Percentiles rank a stretch among this genome's conserved stretches.
phyloP scores from a whole-genome alignment of 2,329 filamentous ascomycete genomes.

The Cytospora mali region DNA sequence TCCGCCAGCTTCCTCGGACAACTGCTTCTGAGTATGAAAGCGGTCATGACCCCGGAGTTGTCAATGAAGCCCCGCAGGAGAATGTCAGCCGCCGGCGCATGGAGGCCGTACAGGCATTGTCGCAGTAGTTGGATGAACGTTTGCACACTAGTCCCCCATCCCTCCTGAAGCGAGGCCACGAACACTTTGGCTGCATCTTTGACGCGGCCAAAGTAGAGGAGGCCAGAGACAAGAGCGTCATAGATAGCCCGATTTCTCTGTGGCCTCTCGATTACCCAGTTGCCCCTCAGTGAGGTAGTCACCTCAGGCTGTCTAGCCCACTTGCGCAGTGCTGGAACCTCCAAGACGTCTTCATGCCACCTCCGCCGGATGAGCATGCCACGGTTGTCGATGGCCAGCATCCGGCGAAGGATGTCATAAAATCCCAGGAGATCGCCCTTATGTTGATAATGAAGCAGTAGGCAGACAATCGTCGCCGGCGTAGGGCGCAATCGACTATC shows the following conservation, averaged over 20 bases:
- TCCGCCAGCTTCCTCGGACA: constrained; percentile 26
- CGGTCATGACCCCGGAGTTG: constrained; percentile 32
- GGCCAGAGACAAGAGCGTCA: constrained; percentile 50
- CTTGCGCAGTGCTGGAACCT: constrained; percentile 32
- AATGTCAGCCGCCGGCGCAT: constrained; percentile 40
- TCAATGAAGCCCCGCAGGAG: constrained; percentile 38
- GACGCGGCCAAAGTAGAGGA: constrained; percentile 51
- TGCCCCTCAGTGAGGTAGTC: constrained; percentile 32
- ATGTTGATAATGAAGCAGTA: constrained; percentile 54
- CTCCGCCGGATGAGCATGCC: constrained; percentile 46
- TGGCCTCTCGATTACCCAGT: constrained; percentile 46
- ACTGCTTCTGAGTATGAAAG: constrained; percentile 25
- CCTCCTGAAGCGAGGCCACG: constrained; percentile 42
- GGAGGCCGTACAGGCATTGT: constrained; percentile 45
- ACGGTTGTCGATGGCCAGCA: constrained; percentile 47
- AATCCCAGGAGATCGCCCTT: constrained; percentile 47
- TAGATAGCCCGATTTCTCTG: constrained; percentile 44
- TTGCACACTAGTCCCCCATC: constrained; percentile 37
- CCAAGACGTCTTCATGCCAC: constrained; percentile 37
- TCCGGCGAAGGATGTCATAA: constrained; percentile 47
- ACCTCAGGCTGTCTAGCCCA: constrained; percentile 36
- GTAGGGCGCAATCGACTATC: constrained; percentile 50
- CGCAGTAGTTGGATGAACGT: constrained; percentile 45
- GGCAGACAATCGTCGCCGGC: constrained; percentile 49
- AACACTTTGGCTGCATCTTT: constrained; percentile 49